Evolutionary conservation across 2,329 filamentous ascomycete species (phyloP).

Genomic region (Exserohilum rostratum): DNA sequence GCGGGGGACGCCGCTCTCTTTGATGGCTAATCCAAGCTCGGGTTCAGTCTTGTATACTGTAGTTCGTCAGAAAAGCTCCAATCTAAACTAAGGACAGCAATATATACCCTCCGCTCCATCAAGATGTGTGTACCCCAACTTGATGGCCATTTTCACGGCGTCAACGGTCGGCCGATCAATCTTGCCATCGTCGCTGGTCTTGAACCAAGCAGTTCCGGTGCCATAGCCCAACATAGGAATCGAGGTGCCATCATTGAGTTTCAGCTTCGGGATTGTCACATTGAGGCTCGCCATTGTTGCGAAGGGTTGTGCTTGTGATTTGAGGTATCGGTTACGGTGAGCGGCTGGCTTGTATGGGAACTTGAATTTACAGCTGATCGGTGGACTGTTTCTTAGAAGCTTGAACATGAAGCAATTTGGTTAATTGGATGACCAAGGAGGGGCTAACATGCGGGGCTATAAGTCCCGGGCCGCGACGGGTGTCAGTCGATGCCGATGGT

Average conservation of each 20-base stretch:
- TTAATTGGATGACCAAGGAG: neutral
- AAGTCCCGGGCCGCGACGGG: neutral
- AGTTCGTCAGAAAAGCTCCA: neutral
- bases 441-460: neutral
- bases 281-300: slow-evolving; percentile 51
- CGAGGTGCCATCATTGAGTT: slow-evolving; percentile 74
- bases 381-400: neutral
- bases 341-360: neutral
- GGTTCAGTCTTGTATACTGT: slow-evolving; percentile 58
- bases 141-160: slow-evolving; percentile 66
- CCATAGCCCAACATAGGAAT: slow-evolving; percentile 77
- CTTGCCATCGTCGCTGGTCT: slow-evolving; percentile 54
- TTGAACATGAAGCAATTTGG: slow-evolving; percentile 2
- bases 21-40: slow-evolving; percentile 57
- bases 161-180: slow-evolving; percentile 65
- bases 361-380: neutral
- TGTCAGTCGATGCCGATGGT: slow-evolving; percentile 11
- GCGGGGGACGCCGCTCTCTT: slow-evolving; percentile 51
- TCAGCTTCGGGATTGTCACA: slow-evolving; percentile 63
- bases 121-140: slow-evolving; percentile 72
- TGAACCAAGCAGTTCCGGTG: slow-evolving; percentile 72
- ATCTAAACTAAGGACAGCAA: too few species aligned
- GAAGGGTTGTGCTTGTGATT: neutral
- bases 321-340: neutral
- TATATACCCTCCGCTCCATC: slow-evolving; percentile 72